phyloP scores from a whole-genome alignment of 2,329 filamentous ascomycete genomes.

The Cercospora janseana region DNA sequence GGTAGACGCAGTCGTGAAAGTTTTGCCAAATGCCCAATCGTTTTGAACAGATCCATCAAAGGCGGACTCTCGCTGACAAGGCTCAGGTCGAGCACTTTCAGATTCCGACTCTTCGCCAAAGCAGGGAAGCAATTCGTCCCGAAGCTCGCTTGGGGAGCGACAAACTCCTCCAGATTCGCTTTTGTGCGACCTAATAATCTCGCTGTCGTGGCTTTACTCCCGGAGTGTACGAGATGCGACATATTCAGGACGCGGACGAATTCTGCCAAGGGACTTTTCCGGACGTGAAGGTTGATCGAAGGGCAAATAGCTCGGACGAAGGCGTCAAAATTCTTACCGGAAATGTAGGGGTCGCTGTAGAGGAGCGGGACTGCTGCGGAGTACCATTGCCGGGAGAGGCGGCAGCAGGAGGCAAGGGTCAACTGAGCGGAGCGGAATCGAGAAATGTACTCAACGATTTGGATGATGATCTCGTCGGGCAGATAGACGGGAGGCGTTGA shows the following conservation, averaged over 20 bases:
- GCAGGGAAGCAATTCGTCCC: conserved; percentile 57
- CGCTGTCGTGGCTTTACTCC: conserved; percentile 57
- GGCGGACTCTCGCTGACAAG: conserved; percentile 53
- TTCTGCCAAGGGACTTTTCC: conserved; percentile 49
- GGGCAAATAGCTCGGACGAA: conserved; percentile 58
- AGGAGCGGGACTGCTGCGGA: conserved; percentile 51
- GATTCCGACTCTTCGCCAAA: conserved; percentile 54
- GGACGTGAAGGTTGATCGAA: conserved; percentile 49
- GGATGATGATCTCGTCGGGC: conserved; percentile 55
- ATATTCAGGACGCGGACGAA: conserved; percentile 56
- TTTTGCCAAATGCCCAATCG: conserved; percentile 47
- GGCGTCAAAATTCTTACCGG: conserved; percentile 52
- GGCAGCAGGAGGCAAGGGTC: conserved; percentile 52
- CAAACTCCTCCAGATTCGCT: conserved; percentile 52
- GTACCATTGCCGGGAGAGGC: conserved; percentile 58
- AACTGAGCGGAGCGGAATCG: conserved; percentile 43
- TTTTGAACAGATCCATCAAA: conserved; percentile 51
- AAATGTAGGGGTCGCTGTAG: conserved; percentile 53
- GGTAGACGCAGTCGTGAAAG: conserved; percentile 46
- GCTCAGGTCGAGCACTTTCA: conserved; percentile 53
- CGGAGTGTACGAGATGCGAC: conserved; percentile 57
- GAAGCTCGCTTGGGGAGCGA: conserved; percentile 59
- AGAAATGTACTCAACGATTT: conserved; percentile 50
- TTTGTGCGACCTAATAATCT: conserved; percentile 57
- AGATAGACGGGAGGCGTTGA: conserved; percentile 42